Base-by-base conservation (phyloP, 768 basidiomycete species). In the Ephemerocybe angulata region DNA sequence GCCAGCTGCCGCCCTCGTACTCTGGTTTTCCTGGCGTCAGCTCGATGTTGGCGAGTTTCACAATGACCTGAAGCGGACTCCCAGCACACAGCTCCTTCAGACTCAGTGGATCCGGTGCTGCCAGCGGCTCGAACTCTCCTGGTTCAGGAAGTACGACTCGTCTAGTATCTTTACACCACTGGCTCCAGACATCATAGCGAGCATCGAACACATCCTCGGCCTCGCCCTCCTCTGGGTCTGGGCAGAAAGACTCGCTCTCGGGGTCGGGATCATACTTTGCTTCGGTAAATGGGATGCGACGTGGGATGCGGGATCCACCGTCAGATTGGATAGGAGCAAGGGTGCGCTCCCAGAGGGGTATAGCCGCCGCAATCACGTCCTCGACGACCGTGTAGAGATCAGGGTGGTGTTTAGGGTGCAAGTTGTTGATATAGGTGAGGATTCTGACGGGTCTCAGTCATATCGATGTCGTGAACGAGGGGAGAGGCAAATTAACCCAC, bases 401-500 rank as follows among this genome's bases (percentile, higher is more conserved):
- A 33, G 17, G 22, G 49, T 61, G 58, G 12, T 60, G 38, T 12
- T 59, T 46, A 4, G 72, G 73, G 52, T 73, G 65, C 2, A 76
- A 63, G 42, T 72, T 74, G 56, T 76, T 75, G 60, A 76, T 74
- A 56, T 76, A 76, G 17, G 67, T 67, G 21, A 58, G 55, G 30
- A 68, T 63, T 31, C 64, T 62, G n/a, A n/a, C n/a, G n/a, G 53
- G 21, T 38, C 7, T n/a, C 10, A 25, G n/a, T 17, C 21, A 10
- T 17, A 13, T 19, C 15, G 4, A 44, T 15, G 8, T 22, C 10
- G 12, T 10, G 17, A 41, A 17, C 7, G 38, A 17, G 21, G 5
- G 5, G 5, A 41, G 21, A 17, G 6, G 10, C 1, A 22, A 40
- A 2, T 8, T n/a, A 8, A 24, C 53, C 22, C 53, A 60, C 60